These are phyloP conservation scores for Chrysopogon serrulatus DNA, from an alignment of 176 grass and related monocot genomes.

Conservation along the genomic window DNA sequence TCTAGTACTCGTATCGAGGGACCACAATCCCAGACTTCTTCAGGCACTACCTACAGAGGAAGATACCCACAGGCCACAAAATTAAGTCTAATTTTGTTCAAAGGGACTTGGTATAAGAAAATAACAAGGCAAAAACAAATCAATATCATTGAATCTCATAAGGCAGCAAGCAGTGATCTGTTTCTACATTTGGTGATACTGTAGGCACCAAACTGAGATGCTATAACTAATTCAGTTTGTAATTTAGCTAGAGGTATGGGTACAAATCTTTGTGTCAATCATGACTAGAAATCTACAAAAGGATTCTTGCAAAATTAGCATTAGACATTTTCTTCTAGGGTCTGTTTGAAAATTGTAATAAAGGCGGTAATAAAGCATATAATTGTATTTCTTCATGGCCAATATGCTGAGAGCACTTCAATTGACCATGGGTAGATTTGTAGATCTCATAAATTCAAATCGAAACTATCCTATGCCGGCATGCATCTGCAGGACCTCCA, in stretches of 20 bases:
- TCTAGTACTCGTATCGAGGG: conserved; percentile 69
- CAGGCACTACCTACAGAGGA: conserved; percentile 62
- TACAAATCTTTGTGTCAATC: neutral
- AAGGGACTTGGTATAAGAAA: neutral
- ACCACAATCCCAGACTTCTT: conserved; percentile 90
- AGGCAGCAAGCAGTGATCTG: neutral
- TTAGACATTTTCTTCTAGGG: neutral
- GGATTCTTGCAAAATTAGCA: neutral
- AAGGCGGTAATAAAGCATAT: neutral
- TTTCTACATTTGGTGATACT: conserved; percentile 1
- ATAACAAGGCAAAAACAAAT: neutral
- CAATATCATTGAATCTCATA: neutral
- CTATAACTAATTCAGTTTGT: neutral
- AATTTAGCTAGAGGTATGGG: neutral
- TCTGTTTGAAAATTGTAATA: neutral
- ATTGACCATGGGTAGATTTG: neutral
- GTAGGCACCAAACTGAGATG: neutral
- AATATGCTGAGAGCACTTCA: neutral
- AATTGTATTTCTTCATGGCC: neutral
- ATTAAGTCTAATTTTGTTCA: neutral
- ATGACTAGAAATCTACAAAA: neutral
- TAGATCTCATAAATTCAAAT: neutral
- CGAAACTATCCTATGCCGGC: neutral
- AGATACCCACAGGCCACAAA: neutral
- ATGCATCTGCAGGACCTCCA: neutral